Evolutionary conservation across 805 yeast genomes (phyloP).

Genomic region (Candida ulmi): DNA sequence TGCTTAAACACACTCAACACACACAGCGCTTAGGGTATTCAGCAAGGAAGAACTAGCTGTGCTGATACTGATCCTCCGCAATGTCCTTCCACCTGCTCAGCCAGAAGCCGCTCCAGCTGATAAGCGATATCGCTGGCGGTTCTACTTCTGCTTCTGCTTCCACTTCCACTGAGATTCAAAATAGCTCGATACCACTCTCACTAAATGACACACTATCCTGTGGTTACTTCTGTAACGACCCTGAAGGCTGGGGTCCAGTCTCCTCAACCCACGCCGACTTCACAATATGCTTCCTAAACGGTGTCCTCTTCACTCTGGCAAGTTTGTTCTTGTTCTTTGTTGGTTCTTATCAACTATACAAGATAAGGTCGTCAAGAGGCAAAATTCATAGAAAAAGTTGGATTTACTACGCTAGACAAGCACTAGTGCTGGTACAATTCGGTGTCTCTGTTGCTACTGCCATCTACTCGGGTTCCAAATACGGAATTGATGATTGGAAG

Average conservation of each 20-base stretch:
- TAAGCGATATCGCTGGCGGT: no score
- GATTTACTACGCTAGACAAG: constrained; percentile 29
- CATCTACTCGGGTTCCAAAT: constrained; percentile 13
- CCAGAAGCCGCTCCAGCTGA: not conserved
- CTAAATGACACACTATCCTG: not conserved
- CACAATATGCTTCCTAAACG: constrained; percentile 56
- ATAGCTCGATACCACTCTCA: no score
- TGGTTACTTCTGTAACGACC: constrained; percentile 18
- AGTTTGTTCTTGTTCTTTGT: constrained; percentile 37
- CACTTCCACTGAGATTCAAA: no score
- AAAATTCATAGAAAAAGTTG: constrained; percentile 34
- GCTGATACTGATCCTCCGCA: no score
- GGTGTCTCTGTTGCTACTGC: constrained; percentile 21
- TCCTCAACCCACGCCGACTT: constrained; percentile 43
- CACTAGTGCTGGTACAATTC: constrained; percentile 27
- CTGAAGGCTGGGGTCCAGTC: constrained; percentile 39
- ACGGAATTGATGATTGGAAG: constrained; percentile 21
- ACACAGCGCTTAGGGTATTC: no score
- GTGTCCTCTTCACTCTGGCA: constrained; percentile 36
- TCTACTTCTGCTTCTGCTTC: no score
- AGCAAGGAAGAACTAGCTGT: no score
- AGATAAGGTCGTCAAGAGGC: constrained; percentile 14
- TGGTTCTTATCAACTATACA: constrained; percentile 35
- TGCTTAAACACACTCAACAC: no score
- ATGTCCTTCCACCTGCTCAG: not conserved